Percentiles rank a stretch among this genome's conserved stretches.
phyloP scores from a whole-genome alignment of 2,329 filamentous ascomycete species.

The Ceratocystis destructans region DNA sequence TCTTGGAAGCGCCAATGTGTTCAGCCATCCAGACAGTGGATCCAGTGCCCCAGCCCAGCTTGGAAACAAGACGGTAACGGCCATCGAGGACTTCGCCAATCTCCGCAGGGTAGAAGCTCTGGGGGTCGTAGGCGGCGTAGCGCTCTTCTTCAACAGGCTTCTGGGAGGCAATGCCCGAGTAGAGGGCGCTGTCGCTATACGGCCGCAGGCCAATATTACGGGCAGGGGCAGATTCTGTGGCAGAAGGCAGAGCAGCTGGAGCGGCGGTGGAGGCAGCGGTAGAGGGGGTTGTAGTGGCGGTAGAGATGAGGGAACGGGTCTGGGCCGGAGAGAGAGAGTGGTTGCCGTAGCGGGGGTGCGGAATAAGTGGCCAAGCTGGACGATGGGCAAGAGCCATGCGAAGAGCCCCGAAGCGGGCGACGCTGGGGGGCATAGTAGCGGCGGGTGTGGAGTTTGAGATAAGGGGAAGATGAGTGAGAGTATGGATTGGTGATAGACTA shows the following conservation, averaged over 20 bases:
- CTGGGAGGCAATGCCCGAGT: conserved; percentile 9
- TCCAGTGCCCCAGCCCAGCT: conserved; percentile 29
- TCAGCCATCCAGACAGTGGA: conserved; percentile 31
- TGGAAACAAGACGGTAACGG: conserved; percentile 28
- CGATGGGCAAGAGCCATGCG: conserved; percentile 13
- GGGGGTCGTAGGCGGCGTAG: conserved; percentile 22
- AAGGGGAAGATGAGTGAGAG: background rate
- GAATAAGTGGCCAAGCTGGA: conserved; percentile 13
- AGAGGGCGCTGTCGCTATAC: conserved; percentile 12
- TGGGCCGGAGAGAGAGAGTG: background rate
- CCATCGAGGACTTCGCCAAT: conserved; percentile 26
- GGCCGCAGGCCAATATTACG: conserved; percentile 9
- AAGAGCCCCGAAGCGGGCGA: conserved; percentile 3
- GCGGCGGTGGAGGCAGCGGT: background rate
- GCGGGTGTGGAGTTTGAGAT: background rate
- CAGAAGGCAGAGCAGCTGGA: background rate
- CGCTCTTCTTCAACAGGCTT: conserved; percentile 23
- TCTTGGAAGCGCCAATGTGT: conserved; percentile 20
- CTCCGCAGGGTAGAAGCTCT: conserved; percentile 26
- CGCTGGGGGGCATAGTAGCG: conserved; percentile 9
- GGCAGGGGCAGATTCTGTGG: background rate
- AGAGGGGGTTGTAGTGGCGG: background rate
- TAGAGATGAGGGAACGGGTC: background rate
- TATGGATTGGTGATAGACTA: background rate
- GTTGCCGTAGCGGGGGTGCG: background rate